A percentile compares a stretch with the other conserved stretches of the same genome.
These are phyloP conservation scores for Xylariaceae sp. DNA, from an alignment of 2,329 filamentous ascomycete species.

Conservation along the genomic window DNA sequence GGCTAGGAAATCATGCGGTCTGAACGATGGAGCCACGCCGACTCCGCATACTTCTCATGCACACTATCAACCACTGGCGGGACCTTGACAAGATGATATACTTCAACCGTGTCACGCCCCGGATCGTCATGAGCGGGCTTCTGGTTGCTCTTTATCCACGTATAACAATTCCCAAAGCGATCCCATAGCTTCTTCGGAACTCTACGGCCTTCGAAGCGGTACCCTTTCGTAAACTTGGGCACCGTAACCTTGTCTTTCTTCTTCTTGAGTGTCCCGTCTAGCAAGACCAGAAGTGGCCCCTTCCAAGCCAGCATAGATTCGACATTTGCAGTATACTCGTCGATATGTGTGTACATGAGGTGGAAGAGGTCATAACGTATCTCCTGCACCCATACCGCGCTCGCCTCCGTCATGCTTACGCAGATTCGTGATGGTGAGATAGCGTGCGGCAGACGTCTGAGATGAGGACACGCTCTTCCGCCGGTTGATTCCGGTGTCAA, in stretches of 20 bases:
- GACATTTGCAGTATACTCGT: too few species aligned
- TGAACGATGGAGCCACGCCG: conserved; percentile 24
- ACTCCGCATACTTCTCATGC: conserved; percentile 25
- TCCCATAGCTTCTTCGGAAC: conserved; percentile 23
- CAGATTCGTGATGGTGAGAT: conserved; percentile 24
- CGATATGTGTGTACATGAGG: conserved; percentile 16
- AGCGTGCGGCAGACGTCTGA: conserved; percentile 18
- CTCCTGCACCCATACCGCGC: conserved; percentile 6
- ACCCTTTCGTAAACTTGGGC: neutral
- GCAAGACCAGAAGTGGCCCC: conserved; percentile 20
- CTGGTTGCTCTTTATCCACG: conserved; percentile 17
- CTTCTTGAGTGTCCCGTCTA: conserved; percentile 13
- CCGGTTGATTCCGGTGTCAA: neutral
- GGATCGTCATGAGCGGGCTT: neutral
- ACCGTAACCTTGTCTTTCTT: neutral
- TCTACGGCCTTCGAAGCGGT: too few species aligned
- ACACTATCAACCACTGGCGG: conserved; percentile 25
- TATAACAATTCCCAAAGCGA: conserved; percentile 30
- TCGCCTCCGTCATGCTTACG: conserved; percentile 19
- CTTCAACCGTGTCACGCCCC: neutral
- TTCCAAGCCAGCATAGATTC: neutral
- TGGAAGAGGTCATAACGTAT: conserved; percentile 14
- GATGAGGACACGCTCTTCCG: conserved; percentile 31
- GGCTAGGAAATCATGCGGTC: conserved; percentile 9
- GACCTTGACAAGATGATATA: conserved; percentile 23